A percentile compares a stretch with the other conserved stretches of the same genome.
Evolutionary conservation across 352 stramenopile species (phyloP).

Genomic region (Lagenidium giganteum): DNA sequence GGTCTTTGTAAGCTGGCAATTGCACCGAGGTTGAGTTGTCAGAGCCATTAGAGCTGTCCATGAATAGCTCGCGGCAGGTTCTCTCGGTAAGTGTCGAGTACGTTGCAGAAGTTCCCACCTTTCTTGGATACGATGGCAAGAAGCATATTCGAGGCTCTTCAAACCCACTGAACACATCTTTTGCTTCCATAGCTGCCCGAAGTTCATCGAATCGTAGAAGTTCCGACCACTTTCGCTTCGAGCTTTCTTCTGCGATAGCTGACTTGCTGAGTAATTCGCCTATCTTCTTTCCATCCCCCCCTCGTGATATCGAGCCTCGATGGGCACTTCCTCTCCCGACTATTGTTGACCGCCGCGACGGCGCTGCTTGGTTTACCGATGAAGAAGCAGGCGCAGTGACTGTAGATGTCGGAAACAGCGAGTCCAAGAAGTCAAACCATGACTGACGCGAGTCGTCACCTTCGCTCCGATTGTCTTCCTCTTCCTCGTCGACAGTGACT

Average conservation of each 20-base stretch:
- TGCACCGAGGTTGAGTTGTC: no score
- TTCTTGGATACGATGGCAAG: conserved; percentile 65
- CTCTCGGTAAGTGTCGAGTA: conserved; percentile 69
- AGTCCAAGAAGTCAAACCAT: conserved; percentile 52
- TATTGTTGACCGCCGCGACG: no score
- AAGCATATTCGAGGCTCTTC: conserved; percentile 76
- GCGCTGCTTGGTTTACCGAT: background rate
- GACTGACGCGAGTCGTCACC: conserved; percentile 3
- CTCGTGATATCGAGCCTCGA: conserved; percentile 1
- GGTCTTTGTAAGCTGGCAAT: conserved; percentile 73
- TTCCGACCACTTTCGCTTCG: conserved; percentile 63
- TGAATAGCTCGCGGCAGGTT: conserved; percentile 50
- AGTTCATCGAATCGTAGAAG: conserved; percentile 72
- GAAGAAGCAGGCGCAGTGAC: conserved; percentile 11
- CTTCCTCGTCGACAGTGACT: background rate
- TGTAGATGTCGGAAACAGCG: conserved; percentile 26
- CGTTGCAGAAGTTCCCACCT: conserved; percentile 41
- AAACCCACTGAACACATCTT: conserved; percentile 85
- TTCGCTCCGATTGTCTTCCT: conserved; percentile 3
- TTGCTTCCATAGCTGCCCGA: conserved; percentile 59
- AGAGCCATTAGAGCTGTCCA: conserved; percentile 12
- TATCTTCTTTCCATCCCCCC: conserved; percentile 56
- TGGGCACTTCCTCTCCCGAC: background rate
- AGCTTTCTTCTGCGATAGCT: conserved; percentile 51
- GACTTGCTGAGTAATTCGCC: conserved; percentile 58